Conservation (phyloP, 805 yeast species). For the Ogataea paraovalis region DNA sequence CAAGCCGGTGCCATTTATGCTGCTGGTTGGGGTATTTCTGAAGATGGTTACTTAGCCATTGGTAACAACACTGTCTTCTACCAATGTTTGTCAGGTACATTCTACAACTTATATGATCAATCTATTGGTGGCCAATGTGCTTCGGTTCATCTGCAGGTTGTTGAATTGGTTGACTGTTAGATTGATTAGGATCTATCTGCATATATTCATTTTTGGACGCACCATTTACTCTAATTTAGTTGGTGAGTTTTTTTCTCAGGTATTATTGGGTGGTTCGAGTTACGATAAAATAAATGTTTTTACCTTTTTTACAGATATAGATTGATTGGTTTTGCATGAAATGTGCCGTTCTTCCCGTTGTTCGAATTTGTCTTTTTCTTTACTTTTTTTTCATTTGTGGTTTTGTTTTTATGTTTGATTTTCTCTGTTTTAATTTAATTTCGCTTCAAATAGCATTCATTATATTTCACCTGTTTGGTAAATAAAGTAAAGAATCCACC, state of each 20-base stretch:
- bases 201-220: neutral
- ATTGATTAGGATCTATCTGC: constrained; percentile 1
- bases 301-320: neutral
- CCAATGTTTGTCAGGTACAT: constrained; percentile 53
- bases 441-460: neutral
- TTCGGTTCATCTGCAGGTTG: constrained; percentile 40
- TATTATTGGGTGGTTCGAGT: neutral
- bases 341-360: neutral
- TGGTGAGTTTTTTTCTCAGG: neutral
- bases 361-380: neutral
- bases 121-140: constrained; percentile 43
- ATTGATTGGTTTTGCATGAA: constrained; percentile 1
- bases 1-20: constrained; percentile 56
- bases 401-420: neutral
- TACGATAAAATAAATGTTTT: neutral
- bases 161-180: constrained; percentile 38
- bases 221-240: neutral
- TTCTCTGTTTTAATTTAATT: neutral
- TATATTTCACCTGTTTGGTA: neutral
- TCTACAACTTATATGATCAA: constrained; percentile 56
- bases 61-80: constrained; percentile 46
- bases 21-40: constrained; percentile 46
- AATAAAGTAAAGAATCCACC: too few relatives aligned
- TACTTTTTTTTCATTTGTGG: neutral
- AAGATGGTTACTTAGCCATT: constrained; percentile 45